These are phyloP conservation scores for Cladosporium velox DNA, from an alignment of 2,329 filamentous ascomycete species.

Conservation along the genomic window DNA sequence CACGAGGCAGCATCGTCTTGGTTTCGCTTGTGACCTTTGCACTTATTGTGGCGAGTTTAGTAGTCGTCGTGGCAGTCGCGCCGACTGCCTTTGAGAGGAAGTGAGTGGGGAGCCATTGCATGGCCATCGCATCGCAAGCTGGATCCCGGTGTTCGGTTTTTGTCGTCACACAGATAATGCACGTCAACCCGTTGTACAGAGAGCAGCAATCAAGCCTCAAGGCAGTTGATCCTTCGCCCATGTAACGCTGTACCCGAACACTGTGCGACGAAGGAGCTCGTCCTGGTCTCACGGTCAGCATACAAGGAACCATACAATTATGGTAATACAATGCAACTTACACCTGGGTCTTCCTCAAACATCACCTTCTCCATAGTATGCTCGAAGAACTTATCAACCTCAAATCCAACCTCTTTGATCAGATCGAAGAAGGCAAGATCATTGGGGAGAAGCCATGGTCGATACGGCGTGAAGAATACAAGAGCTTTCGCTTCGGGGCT, in stretches of 20 bases:
- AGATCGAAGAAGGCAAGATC: constrained; percentile 86
- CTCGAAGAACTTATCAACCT: constrained; percentile 78
- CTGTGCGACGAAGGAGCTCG: constrained; percentile 75
- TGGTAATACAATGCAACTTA: constrained; percentile 40
- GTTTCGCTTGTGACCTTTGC: constrained; percentile 65
- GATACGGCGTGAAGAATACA: constrained; percentile 92
- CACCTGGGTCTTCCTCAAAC: constrained; percentile 84
- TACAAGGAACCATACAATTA: not conserved
- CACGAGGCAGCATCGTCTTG: constrained; percentile 71
- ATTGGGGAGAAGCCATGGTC: constrained; percentile 84
- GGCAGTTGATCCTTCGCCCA: constrained; percentile 52
- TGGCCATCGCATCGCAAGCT: not conserved
- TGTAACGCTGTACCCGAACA: constrained; percentile 73
- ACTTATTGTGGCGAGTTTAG: constrained; percentile 60
- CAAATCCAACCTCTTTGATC: constrained; percentile 68
- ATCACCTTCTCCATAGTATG: constrained; percentile 80
- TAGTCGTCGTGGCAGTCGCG: constrained; percentile 60
- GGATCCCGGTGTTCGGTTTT: not conserved
- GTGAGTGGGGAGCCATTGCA: constrained; percentile 14
- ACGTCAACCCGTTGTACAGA: not conserved
- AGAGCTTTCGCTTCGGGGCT: constrained; percentile 63
- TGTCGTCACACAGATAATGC: not conserved
- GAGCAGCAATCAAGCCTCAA: not conserved
- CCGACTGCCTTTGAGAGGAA: constrained; percentile 45
- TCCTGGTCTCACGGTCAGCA: constrained; percentile 52